Percentiles rank a stretch among this genome's conserved stretches.
phyloP scores from a whole-genome alignment of 768 basidiomycete genomes.

The Suillus sp. region DNA sequence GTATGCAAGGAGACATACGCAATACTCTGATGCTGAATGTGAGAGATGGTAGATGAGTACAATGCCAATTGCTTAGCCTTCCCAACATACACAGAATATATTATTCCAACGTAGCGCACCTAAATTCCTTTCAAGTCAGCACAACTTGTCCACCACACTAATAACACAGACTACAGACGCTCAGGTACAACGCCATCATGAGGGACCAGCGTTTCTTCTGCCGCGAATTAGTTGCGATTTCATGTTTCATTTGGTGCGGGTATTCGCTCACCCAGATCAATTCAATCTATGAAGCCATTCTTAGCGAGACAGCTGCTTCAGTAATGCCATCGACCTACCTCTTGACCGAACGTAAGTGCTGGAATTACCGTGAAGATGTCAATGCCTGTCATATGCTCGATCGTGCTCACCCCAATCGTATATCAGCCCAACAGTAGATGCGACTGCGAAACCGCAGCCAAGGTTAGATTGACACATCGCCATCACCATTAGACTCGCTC shows the following conservation, averaged over 20 bases:
- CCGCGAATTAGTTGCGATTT: neutral
- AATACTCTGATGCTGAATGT: neutral
- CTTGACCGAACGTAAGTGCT: neutral
- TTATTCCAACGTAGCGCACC: neutral
- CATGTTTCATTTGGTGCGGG: neutral
- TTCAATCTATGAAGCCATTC: neutral
- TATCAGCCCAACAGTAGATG: neutral
- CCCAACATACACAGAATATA: neutral
- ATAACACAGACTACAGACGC: neutral
- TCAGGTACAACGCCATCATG: neutral
- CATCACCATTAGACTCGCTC: neutral
- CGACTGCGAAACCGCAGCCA: neutral
- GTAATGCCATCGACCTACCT: neutral
- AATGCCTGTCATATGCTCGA: neutral
- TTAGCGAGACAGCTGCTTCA: neutral
- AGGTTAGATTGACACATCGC: neutral
- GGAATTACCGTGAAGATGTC: neutral
- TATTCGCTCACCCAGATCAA: neutral
- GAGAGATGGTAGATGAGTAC: neutral
- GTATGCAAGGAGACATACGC: neutral
- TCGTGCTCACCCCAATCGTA: slow-evolving; percentile 2
- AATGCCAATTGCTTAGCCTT: neutral
- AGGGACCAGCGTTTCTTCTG: neutral
- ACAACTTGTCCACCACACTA: neutral
- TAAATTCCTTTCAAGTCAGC: neutral